phyloP scores from a whole-genome alignment of 352 stramenopile genomes.

The Globisporangium mamillatum region DNA sequence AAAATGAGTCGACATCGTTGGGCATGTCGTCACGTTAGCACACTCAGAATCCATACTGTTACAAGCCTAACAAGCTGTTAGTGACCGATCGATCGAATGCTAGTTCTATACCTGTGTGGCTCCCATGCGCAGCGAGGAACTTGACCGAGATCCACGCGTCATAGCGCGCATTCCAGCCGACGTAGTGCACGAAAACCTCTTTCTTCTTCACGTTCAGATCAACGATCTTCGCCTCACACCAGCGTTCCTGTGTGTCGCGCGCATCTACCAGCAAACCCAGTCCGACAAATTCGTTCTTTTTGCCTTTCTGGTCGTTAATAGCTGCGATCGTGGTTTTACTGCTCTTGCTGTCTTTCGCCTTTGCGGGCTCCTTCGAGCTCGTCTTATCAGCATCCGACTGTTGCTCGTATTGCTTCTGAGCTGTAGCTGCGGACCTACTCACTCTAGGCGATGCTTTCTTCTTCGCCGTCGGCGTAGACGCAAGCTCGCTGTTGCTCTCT shows the following conservation, averaged over 20 bases:
- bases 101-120: slow-evolving; percentile 27
- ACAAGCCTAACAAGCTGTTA: neutral
- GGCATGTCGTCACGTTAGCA: neutral
- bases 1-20: neutral
- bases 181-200: slow-evolving; percentile 63
- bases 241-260: slow-evolving; percentile 47
- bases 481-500: slow-evolving; percentile 5
- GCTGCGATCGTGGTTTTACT: neutral
- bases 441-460: slow-evolving; percentile 19
- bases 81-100: neutral
- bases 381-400: neutral
- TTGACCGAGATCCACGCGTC: slow-evolving; percentile 54
- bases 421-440: neutral
- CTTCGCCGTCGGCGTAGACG: slow-evolving; percentile 23
- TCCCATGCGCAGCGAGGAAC: slow-evolving; percentile 53
- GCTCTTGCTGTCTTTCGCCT: neutral
- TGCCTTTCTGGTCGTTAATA: neutral
- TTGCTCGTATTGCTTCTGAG: neutral
- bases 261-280: slow-evolving; percentile 59
- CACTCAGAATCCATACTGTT: no score
- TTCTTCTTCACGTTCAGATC: slow-evolving; percentile 34
- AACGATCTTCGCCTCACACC: slow-evolving; percentile 61
- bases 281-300: slow-evolving; percentile 18
- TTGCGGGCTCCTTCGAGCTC: neutral
- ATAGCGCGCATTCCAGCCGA: slow-evolving; percentile 75